These are phyloP conservation scores for Neofusicoccum cordaticola DNA, from an alignment of 2,329 filamentous ascomycete species.

Conservation along the genomic window DNA sequence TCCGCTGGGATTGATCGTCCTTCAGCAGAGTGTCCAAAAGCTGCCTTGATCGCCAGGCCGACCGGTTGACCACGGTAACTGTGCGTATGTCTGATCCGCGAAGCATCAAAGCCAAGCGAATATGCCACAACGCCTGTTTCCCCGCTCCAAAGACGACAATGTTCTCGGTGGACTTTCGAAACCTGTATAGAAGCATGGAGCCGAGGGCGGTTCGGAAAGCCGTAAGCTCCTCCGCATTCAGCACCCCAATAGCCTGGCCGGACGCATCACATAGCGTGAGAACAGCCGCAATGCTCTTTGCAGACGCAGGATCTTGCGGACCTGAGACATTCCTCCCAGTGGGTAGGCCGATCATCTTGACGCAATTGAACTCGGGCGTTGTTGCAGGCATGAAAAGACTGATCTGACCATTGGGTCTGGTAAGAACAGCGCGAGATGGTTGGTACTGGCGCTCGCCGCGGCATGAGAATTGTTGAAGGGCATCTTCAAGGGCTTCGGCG, in stretches of 20 bases:
- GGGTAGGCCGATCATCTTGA: too few relatives aligned
- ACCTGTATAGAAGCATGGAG: constrained; percentile 57
- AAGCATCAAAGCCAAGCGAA: constrained; percentile 43
- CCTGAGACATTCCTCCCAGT: too few relatives aligned
- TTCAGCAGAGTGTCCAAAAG: not conserved
- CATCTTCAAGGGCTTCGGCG: too few relatives aligned
- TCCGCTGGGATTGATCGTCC: not conserved
- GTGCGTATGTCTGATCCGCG: constrained; percentile 19
- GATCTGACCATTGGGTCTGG: too few relatives aligned
- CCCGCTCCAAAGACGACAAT: constrained; percentile 51
- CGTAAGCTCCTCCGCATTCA: constrained; percentile 72
- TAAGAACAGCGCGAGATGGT: too few relatives aligned
- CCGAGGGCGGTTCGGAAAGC: constrained; percentile 77
- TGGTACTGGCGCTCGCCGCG: too few relatives aligned
- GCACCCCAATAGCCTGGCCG: constrained; percentile 48
- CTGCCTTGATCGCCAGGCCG: not conserved
- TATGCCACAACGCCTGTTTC: constrained; percentile 51
- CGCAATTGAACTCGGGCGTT: too few relatives aligned
- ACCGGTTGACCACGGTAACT: constrained; percentile 13
- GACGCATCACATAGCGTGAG: too few relatives aligned
- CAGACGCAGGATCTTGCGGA: too few relatives aligned
- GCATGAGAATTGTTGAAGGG: too few relatives aligned
- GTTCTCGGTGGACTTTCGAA: constrained; percentile 24
- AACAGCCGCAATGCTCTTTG: too few relatives aligned
- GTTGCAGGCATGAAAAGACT: too few relatives aligned